phyloP scores from a whole-genome alignment of 2,329 filamentous ascomycete species.

The Calcarisporium arbuscula region DNA sequence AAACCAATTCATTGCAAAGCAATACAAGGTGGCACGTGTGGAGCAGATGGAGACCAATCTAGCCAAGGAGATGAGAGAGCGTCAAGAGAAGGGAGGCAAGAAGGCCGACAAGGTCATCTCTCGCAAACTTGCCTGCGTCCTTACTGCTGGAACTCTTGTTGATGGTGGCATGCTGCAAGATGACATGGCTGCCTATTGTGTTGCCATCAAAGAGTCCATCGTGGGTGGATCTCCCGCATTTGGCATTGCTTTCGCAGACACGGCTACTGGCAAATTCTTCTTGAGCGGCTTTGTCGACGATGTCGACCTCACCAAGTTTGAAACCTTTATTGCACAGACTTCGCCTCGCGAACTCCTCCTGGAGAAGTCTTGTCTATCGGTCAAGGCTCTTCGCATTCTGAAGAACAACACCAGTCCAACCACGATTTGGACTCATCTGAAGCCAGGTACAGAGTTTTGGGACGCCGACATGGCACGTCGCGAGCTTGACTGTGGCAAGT shows the following conservation, averaged over 20 bases:
- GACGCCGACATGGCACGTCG: slow-evolving; percentile 73
- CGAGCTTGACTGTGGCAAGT: slow-evolving; percentile 72
- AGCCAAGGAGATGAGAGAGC: slow-evolving; percentile 97
- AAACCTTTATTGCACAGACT: slow-evolving; percentile 92
- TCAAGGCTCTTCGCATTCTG: slow-evolving; percentile 84
- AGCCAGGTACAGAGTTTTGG: slow-evolving; percentile 85
- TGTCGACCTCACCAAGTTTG: slow-evolving; percentile 88
- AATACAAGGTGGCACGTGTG: slow-evolving; percentile 92
- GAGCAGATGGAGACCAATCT: slow-evolving; percentile 96
- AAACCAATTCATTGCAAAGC: slow-evolving; percentile 96
- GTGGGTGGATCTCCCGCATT: slow-evolving; percentile 73
- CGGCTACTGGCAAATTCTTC: slow-evolving; percentile 91
- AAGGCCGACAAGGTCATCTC: slow-evolving; percentile 92
- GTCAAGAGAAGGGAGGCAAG: slow-evolving; percentile 57
- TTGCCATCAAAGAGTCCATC: slow-evolving; percentile 81
- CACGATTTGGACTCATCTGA: slow-evolving; percentile 92
- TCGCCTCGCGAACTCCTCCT: slow-evolving; percentile 81
- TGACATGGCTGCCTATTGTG: slow-evolving; percentile 95
- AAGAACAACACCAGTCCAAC: slow-evolving; percentile 93
- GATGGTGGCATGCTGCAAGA: slow-evolving; percentile 96
- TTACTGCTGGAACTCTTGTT: slow-evolving; percentile 88
- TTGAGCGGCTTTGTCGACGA: slow-evolving; percentile 91
- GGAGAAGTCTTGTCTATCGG: slow-evolving; percentile 79
- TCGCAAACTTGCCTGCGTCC: slow-evolving; percentile 81
- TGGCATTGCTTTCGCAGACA: slow-evolving; percentile 89